phyloP scores from a whole-genome alignment of 139 green algal species.

The Chlamydomonas sp. region DNA sequence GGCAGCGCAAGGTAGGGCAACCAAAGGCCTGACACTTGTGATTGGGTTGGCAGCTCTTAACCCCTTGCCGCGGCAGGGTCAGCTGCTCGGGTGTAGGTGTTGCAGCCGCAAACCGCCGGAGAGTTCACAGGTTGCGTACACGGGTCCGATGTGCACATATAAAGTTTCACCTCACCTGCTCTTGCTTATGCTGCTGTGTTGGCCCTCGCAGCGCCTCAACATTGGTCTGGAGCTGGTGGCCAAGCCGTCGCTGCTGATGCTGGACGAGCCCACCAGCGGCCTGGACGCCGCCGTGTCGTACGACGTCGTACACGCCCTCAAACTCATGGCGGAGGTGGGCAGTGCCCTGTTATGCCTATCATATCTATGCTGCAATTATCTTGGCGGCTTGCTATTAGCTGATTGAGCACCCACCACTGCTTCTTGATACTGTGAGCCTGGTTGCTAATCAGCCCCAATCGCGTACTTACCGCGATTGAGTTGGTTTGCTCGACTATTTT shows the following conservation, averaged over 20 bases:
- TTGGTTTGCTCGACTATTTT: no score
- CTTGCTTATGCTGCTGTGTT: not conserved
- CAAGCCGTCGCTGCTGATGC: slow-evolving; percentile 76
- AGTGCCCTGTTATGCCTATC: slow-evolving; percentile 1
- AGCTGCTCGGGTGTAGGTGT: slow-evolving; percentile 12
- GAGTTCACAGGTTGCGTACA: no score
- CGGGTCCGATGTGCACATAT: no score
- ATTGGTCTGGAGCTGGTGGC: slow-evolving; percentile 77
- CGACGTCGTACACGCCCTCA: slow-evolving; percentile 28
- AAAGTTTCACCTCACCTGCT: slow-evolving; percentile 34
- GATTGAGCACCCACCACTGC: no score
- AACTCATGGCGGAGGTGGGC: slow-evolving; percentile 16
- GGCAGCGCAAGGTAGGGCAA: slow-evolving; percentile 6
- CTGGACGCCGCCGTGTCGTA: slow-evolving; percentile 42
- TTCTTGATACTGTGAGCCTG: not conserved
- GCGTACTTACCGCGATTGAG: no score
- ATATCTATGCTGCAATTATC: not conserved
- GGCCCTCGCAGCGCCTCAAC: slow-evolving; percentile 15
- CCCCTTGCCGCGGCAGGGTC: no score
- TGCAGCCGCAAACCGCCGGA: no score
- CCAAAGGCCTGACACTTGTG: slow-evolving; percentile 6
- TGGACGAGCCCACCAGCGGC: slow-evolving; percentile 79
- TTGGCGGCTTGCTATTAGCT: not conserved
- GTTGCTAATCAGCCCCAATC: no score
- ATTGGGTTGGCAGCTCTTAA: no score